Conservation (phyloP, 345 rosid genomes). For the Clausena lansium region DNA sequence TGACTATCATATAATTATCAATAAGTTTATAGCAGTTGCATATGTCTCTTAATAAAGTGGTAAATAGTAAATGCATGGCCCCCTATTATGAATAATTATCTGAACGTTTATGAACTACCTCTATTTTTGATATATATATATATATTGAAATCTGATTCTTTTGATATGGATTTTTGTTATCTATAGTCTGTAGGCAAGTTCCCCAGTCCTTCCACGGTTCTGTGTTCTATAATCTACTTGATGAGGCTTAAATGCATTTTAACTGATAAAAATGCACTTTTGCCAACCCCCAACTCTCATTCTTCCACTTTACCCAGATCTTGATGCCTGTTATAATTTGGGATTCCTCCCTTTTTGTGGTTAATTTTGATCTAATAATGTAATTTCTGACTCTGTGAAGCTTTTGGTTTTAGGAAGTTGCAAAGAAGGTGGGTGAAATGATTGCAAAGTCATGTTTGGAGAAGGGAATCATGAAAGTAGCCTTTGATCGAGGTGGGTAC, state of each 20-base stretch:
- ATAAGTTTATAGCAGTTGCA: not conserved
- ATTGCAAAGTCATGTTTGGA: slow-evolving; percentile 86
- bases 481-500: slow-evolving; percentile 90
- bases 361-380: not conserved
- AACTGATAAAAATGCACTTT: not conserved
- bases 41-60: not conserved
- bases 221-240: not conserved
- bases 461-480: slow-evolving; percentile 86
- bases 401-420: slow-evolving; percentile 65
- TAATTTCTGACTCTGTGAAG: slow-evolving; percentile 1
- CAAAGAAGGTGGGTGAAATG: slow-evolving; percentile 76
- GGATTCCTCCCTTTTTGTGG: not conserved
- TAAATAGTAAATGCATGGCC: not conserved
- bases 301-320: not conserved
- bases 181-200: not conserved
- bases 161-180: not conserved
- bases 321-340: not conserved
- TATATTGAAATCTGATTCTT: not conserved
- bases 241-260: not conserved
- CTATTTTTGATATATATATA: not conserved
- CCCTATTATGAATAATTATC: not conserved
- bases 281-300: not conserved
- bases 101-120: not conserved
- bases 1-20: not conserved
- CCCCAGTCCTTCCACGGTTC: not conserved